Percentiles rank a stretch among this genome's conserved stretches.
Conservation (phyloP, 352 stramenopile species). For the Pythium aquatile region DNA sequence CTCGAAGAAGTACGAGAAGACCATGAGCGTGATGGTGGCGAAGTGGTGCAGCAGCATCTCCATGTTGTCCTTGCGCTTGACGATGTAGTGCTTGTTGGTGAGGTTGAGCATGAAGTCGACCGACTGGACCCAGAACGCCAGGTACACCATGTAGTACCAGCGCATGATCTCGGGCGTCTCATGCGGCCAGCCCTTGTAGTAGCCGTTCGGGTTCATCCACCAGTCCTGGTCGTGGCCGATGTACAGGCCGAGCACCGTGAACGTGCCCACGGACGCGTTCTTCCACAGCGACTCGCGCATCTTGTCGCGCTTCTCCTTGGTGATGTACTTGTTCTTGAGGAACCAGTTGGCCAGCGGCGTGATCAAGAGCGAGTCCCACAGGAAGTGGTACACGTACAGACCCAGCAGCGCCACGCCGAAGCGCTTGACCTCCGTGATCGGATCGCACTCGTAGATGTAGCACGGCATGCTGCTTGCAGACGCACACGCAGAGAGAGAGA, state of each 20-base stretch:
- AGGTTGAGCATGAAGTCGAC: conserved; percentile 85
- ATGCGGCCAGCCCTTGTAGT: conserved; percentile 61
- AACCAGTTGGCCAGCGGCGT: conserved; percentile 45
- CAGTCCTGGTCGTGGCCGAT: conserved; percentile 60
- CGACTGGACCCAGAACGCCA: conserved; percentile 79
- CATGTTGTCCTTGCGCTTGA: conserved; percentile 82
- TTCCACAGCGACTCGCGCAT: conserved; percentile 85
- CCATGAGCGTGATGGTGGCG: conserved; percentile 73
- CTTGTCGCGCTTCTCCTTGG: conserved; percentile 71
- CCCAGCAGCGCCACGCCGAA: conserved; percentile 49
- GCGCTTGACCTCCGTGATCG: conserved; percentile 51
- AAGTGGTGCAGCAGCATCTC: conserved; percentile 84
- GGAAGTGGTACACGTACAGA: conserved; percentile 72
- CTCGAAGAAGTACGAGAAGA: conserved; percentile 73
- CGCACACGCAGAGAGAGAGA: background rate
- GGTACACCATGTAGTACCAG: conserved; percentile 88
- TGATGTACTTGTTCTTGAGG: conserved; percentile 39
- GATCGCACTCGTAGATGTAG: conserved; percentile 63
- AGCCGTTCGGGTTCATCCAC: conserved; percentile 71
- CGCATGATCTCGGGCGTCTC: conserved; percentile 45
- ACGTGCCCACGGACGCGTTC: conserved; percentile 66
- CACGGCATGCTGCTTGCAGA: conserved; percentile 50
- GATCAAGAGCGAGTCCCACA: conserved; percentile 67
- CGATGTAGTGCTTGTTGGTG: conserved; percentile 76
- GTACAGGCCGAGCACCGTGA: conserved; percentile 62